Evolutionary conservation across 106 monocot species (phyloP).

Genomic region (Agapanthus africanus): DNA sequence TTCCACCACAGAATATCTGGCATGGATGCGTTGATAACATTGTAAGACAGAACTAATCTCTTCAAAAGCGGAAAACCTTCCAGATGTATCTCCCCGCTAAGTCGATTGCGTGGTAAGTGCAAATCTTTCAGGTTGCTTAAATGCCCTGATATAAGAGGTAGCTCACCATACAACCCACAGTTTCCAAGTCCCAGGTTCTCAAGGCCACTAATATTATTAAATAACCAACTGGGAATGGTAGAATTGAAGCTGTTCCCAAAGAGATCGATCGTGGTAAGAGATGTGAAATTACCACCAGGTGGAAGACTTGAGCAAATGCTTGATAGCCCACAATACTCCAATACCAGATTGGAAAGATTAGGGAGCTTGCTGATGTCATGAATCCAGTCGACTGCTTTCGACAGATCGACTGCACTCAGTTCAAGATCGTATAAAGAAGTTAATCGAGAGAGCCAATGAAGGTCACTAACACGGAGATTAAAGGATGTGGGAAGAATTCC

Average conservation of each 20-base stretch:
- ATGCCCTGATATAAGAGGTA: neutral
- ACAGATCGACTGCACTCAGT: no score
- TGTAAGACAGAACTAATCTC: neutral
- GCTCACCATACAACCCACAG: neutral
- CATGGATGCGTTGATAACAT: no score
- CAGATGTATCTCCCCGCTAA: constrained; percentile 14
- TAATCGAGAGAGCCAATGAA: no score
- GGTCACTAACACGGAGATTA: no score
- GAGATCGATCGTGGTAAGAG: no score
- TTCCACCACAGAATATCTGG: no score
- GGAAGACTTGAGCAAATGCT: neutral
- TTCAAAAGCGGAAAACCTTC: neutral
- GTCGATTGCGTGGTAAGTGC: constrained; percentile 12
- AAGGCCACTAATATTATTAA: neutral
- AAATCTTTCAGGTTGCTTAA: constrained; percentile 5
- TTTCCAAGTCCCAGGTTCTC: neutral
- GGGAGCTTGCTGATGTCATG: neutral
- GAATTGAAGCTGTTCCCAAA: no score
- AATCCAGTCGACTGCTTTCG: no score
- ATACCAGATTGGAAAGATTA: neutral
- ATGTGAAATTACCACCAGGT: neutral
- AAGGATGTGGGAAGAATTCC: no score
- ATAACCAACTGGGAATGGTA: neutral
- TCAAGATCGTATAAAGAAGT: no score
- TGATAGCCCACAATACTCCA: no score